Evolutionary conservation across 176 grass and related monocot genomes (phyloP).

Genomic region (Eremochloa ophiuroides): DNA sequence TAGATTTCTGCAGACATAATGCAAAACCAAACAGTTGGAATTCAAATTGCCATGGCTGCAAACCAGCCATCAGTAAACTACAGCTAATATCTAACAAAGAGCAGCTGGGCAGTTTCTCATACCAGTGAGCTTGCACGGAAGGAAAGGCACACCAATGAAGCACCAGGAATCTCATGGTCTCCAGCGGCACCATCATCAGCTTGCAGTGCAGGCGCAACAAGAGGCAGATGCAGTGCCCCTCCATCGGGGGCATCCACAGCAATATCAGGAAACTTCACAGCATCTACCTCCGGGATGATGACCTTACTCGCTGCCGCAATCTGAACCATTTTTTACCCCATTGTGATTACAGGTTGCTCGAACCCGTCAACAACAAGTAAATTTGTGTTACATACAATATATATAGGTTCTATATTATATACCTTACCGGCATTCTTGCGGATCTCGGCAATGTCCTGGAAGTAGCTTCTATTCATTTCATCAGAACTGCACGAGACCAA

Average conservation of each 20-base stretch:
- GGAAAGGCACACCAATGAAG: slow-evolving; percentile 74
- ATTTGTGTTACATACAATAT: not conserved
- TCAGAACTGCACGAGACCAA: slow-evolving; percentile 69
- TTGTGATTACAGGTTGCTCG: not conserved
- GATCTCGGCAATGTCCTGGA: slow-evolving; percentile 70
- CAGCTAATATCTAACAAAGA: not conserved
- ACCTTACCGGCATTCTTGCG: slow-evolving; percentile 78
- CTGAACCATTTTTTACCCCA: slow-evolving; percentile 7
- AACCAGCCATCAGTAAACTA: no score
- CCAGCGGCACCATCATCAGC: not conserved
- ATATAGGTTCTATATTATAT: not conserved
- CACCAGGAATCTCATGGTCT: slow-evolving; percentile 30
- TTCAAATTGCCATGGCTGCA: not conserved
- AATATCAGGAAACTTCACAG: slow-evolving; percentile 71
- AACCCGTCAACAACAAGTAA: not conserved
- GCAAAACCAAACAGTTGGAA: not conserved
- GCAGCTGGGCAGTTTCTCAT: not conserved
- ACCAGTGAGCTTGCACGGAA: slow-evolving; percentile 93
- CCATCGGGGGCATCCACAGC: slow-evolving; percentile 41
- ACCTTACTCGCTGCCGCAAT: slow-evolving; percentile 23
- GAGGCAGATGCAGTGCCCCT: slow-evolving; percentile 41
- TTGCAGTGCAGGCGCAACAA: not conserved
- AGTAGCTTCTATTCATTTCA: slow-evolving; percentile 72
- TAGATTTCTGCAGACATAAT: not conserved
- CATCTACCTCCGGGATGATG: slow-evolving; percentile 30